Evolutionary conservation across 345 rosid species (phyloP), one percentile per base, ranked within the genome.

Genomic region (Euphorbia lathyris): DNA sequence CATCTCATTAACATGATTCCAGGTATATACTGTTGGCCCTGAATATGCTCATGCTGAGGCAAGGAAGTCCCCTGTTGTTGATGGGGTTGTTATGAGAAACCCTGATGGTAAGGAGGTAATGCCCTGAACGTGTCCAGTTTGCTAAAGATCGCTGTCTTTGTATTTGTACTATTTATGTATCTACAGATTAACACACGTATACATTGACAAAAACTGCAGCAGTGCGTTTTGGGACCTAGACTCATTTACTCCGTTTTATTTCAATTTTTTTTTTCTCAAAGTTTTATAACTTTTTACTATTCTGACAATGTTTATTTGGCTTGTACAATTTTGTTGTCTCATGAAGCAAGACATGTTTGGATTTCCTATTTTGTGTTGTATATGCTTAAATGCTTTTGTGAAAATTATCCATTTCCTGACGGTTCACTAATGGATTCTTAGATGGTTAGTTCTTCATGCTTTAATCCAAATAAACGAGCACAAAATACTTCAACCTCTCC

Each of bases 1-100:
- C 68, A 17, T 72, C 48, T 70, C 73, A 71, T 45, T 50, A 56
- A 65, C 11, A 66, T 89, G 74, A 73, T 71, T 80, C 19, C 72
- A 95, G 99, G 99, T 96, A 32, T 96, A 96, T 65, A 96, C 98
- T 6, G 99, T 92, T 79, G 99, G 98, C 68, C 88, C 99, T 59
- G 99, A 96, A 76, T 96, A 96, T 79, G 98, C 99, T 32, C 99
- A 96, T 72, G 99, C 99, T 57, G 97, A 96, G 81, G 99, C 99
- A 59, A 90, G 99, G 83, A 96, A 96, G 81, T 96, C 99, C 74
- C 99, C 99, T 13, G 99, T 96, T 81, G 99, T 96, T 61, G 99
- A 96, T 83, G 99, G 99, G 68, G 99, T 96, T 76, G 99, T 96
- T 52, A 87, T 92, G 98, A 89, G 99, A 78, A 92, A 96, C 76